These are phyloP conservation scores for Colletotrichum destructivum DNA, from an alignment of 2,329 filamentous ascomycete species.

Conservation along the genomic window DNA sequence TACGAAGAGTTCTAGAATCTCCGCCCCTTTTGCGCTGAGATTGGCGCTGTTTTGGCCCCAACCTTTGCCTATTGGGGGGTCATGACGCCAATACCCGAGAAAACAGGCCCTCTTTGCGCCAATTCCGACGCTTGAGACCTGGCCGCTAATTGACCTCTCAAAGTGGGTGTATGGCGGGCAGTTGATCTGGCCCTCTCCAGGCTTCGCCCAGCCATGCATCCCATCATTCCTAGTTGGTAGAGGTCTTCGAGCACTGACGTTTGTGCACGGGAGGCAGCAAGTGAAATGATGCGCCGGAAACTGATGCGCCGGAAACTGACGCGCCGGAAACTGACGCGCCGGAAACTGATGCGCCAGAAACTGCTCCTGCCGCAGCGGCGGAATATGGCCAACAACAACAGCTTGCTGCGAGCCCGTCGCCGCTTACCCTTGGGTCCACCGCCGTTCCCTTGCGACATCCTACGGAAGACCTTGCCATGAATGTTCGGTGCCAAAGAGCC, in stretches of 20 bases:
- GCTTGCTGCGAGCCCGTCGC: neutral
- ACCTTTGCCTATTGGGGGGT: neutral
- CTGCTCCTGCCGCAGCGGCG: neutral
- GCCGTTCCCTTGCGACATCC: neutral
- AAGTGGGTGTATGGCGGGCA: neutral
- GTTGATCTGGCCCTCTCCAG: neutral
- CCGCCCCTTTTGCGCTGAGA: neutral
- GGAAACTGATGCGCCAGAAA: too few species aligned
- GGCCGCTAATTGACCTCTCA: neutral
- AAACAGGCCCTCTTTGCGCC: slow-evolving; percentile 4
- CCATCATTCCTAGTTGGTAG: neutral
- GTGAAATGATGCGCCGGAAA: neutral
- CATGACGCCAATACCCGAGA: neutral
- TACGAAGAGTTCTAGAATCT: too few species aligned
- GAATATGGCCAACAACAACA: neutral
- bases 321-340: too few species aligned
- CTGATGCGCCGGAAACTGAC: too few species aligned
- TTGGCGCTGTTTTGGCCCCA: neutral
- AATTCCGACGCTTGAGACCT: neutral
- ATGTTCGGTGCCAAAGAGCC: neutral
- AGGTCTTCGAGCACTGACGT: neutral
- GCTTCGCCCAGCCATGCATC: neutral
- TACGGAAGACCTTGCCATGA: neutral
- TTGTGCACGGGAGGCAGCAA: neutral
- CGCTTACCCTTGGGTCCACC: neutral